Evolutionary conservation across 1,284 basidiomycete species (phyloP), one percentile per base, ranked within the genome.

Genomic region (Exobasidium cylindrosporum): DNA sequence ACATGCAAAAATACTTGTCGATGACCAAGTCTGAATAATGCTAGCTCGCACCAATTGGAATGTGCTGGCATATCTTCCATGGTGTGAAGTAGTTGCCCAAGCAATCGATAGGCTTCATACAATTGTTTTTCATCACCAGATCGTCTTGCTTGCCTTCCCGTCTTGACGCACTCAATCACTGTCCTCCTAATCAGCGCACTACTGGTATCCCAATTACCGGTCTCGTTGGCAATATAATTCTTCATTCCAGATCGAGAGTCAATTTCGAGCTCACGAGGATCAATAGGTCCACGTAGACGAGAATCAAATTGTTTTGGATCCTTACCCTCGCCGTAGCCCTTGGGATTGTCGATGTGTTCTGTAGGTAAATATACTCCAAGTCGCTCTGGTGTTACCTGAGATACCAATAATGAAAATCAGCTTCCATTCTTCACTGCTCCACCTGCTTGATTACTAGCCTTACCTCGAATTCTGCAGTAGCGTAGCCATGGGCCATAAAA

Each of bases 241-340:
- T 96, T 96, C 92, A 97, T 95, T 4, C 92, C 93, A 0, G 89
- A 91, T 10, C 84, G 83, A 0, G 86, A 86, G 79, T 97, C 93
- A 24, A 97, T 85, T 72, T 94, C 89, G 4, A 96, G 83, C 78
- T 97, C 93, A 47, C 85, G 82, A 0, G 89, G 89, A 61, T 86
- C 80, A 53, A 92, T 86, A 1, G 90, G 90, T 17, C 87, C 88
- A 54, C 91, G 85, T 46, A 92, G 85, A 58, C 88, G 87, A 1
- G 85, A 85, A 72, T 96, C 86, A 70, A 88, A 91, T 69, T 85
- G 83, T 50, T 89, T 84, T 0, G 93, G 68, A 55, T 79, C 91
- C 81, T 94, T 88, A 21, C 89, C 88, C n/a, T 88, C 88, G 88
- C 91, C 70, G 60, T 80, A 78, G 46, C 76, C 75, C 60, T 76